Base-by-base conservation (phyloP, 352 stramenopile genomes). In the Saprolegnia diclina region DNA sequence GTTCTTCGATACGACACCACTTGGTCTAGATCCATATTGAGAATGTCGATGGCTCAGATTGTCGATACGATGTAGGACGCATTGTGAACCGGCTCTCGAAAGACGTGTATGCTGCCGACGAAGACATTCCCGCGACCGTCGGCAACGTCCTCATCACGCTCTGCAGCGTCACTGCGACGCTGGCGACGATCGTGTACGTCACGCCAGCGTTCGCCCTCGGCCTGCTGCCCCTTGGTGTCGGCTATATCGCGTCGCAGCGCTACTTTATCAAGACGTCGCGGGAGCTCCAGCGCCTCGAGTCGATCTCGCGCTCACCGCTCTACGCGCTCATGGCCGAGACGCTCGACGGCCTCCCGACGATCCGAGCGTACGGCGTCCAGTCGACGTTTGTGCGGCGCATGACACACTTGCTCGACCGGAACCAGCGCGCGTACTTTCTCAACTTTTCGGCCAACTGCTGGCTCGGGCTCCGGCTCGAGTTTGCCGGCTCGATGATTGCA, bases 261-360 rank as follows among this genome's bases (percentile, higher is more conserved):
- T 98, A 98, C 73, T 98, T 97, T 72, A 93, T 98, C 72, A 87
- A 84, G 65, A 94, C 81, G 1, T 87, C 88, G 65, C 80, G 86
- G 21, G 96, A 99, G 70, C 76, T 99, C 4, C 97, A 99, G 79
- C 87, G 97, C 50, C 81, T 99, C 35, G 97, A 99, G 73, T 97
- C 91, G 5, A 87, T 99, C 73, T 89, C 76, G 57, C 82, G 83
- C 42, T 91, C 91, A 45, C 97, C 97, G 19, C 90, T 99, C n/a
- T 99, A 98, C 75, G 86, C 90, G 13, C 76, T 98, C 71, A 76
- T 99, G 24, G 89, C 88, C 0, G 96, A 99, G 78, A 98, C 88
- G 40, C 76, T 99, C 11, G 88, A 79, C 56, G 95, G 91, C 22
- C 81, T 98, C 21, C 81, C 83, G 0, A 98, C 89, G 48, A 95